These are phyloP conservation scores for Penstemon eatonii DNA, from an alignment of 257 asterid genomes.

Conservation along the genomic window DNA sequence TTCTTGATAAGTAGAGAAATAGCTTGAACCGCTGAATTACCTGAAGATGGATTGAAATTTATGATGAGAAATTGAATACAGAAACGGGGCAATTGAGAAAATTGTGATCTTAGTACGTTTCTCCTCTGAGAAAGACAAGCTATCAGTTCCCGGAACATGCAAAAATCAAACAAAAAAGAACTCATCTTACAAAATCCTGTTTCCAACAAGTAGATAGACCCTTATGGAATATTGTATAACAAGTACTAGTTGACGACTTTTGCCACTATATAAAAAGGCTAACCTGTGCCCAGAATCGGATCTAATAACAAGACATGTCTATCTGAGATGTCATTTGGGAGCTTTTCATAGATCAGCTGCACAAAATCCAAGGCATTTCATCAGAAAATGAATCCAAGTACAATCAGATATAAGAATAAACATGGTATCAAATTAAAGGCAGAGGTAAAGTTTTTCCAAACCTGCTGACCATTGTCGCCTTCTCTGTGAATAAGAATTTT, in stretches of 20 bases:
- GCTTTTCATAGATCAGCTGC: slow-evolving; percentile 95
- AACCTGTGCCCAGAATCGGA: slow-evolving; percentile 98
- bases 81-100: not conserved
- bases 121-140: too few relatives aligned
- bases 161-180: too few relatives aligned
- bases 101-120: not conserved
- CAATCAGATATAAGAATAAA: slow-evolving; percentile 11
- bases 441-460: slow-evolving; percentile 26
- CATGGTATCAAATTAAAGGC: not conserved
- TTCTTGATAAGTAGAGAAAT: slow-evolving; percentile 80
- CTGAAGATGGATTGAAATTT: slow-evolving; percentile 40
- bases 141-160: too few relatives aligned
- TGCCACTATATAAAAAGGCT: slow-evolving; percentile 25
- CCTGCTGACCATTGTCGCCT: slow-evolving; percentile 97
- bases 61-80: not conserved
- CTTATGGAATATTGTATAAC: not conserved
- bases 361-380: slow-evolving; percentile 17
- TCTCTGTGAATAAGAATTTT: slow-evolving; percentile 96
- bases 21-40: slow-evolving; percentile 95
- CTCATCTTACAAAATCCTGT: not conserved
- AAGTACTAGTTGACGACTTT: not conserved
- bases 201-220: not conserved
- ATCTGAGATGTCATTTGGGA: slow-evolving; percentile 86
- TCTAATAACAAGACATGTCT: slow-evolving; percentile 92
- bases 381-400: not conserved